These are phyloP conservation scores for Pelargonium myrrhifolium DNA, from an alignment of 441 rosid genomes.

Conservation along the genomic window DNA sequence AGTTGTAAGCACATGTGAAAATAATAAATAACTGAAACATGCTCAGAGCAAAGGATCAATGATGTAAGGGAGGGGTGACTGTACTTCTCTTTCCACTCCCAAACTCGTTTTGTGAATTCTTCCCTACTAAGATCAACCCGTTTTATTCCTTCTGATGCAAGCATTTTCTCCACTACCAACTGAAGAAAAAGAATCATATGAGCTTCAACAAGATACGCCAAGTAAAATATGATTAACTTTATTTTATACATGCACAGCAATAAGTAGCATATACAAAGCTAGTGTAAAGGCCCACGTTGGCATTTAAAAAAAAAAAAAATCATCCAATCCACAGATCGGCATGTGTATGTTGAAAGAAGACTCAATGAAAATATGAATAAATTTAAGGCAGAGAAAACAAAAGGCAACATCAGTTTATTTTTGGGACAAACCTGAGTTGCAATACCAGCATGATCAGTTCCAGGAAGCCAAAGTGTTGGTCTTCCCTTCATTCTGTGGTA, in stretches of 20 bases:
- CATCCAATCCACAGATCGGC: background rate
- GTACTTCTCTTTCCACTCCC: constrained; percentile 99
- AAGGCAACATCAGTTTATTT: constrained; percentile 10
- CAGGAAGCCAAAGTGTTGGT: constrained; percentile 97
- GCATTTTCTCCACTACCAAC: constrained; percentile 97
- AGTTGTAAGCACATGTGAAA: background rate
- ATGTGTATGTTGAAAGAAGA: constrained; percentile 2
- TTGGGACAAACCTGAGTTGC: constrained; percentile 83
- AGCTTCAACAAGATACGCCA: constrained; percentile 19
- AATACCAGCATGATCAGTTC: constrained; percentile 98
- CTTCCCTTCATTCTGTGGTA: constrained; percentile 89
- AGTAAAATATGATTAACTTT: background rate
- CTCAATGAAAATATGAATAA: constrained; percentile 1
- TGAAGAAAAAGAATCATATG: constrained; percentile 27
- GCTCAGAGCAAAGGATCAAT: constrained; percentile 5
- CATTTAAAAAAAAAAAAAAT: constrained; percentile 2
- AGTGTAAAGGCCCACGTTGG: background rate
- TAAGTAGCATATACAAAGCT: background rate
- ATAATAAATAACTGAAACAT: background rate
- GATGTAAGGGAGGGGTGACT: constrained; percentile 19
- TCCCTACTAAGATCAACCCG: constrained; percentile 76
- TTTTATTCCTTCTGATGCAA: constrained; percentile 85
- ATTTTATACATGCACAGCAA: background rate
- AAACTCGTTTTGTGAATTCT: constrained; percentile 81
- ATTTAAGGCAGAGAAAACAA: background rate